These are phyloP conservation scores for Lipomyces kockii DNA, from an alignment of 805 yeast genomes.

Conservation along the genomic window DNA sequence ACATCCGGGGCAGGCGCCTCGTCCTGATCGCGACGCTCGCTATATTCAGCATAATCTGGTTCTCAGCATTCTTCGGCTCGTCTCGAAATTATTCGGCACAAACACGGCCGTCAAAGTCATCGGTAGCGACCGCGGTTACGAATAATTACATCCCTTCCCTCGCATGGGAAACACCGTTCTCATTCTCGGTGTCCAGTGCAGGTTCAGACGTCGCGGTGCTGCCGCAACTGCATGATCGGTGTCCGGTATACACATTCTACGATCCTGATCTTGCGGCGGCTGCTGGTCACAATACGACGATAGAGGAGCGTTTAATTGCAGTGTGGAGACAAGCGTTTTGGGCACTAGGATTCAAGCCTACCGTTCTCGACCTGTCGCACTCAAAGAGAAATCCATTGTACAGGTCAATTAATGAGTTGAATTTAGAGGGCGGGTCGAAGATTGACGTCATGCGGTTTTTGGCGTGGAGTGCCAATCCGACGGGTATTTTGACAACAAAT, in stretches of 20 bases:
- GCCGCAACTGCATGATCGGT: slow-evolving; percentile 27
- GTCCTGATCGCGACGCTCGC: background rate
- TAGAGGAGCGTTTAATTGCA: slow-evolving; percentile 35
- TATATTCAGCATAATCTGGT: slow-evolving; percentile 3
- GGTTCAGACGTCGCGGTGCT: slow-evolving; percentile 31
- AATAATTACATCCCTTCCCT: slow-evolving; percentile 32
- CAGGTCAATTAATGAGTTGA: slow-evolving; percentile 20
- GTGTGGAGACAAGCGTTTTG: slow-evolving; percentile 42
- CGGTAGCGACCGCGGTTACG: slow-evolving; percentile 3
- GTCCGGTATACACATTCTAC: slow-evolving; percentile 34
- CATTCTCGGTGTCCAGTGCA: slow-evolving; percentile 31
- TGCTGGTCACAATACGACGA: slow-evolving; percentile 22
- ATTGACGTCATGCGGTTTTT: slow-evolving; percentile 29
- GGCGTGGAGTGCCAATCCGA: slow-evolving; percentile 40
- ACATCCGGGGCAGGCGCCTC: slow-evolving; percentile 18
- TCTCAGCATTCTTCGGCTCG: slow-evolving; percentile 1
- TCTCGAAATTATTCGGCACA: slow-evolving; percentile 10
- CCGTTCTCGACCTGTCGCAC: slow-evolving; percentile 35
- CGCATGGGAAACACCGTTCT: slow-evolving; percentile 33
- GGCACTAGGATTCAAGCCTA: slow-evolving; percentile 42
- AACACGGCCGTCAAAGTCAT: background rate
- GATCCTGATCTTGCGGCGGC: slow-evolving; percentile 18
- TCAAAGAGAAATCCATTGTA: slow-evolving; percentile 33
- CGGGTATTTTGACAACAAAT: slow-evolving; percentile 40
- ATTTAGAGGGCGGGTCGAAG: slow-evolving; percentile 16